phyloP scores from a whole-genome alignment of 169 alveolate genomes.

The Perkinsus chesapeaki region DNA sequence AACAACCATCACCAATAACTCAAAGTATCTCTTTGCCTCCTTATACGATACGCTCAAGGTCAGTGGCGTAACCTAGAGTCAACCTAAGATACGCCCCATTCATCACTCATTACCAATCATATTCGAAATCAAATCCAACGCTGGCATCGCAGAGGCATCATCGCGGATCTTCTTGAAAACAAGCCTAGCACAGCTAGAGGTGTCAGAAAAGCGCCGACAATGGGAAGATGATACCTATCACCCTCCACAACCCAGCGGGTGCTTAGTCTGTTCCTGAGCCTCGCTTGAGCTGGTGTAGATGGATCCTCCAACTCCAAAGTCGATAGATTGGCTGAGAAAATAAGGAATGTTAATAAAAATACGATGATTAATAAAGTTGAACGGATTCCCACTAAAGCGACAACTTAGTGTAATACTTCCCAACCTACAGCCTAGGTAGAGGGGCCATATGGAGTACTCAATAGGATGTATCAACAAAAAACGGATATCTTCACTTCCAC shows the following conservation, averaged over 20 bases:
- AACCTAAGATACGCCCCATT: background rate
- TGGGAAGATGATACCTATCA: background rate
- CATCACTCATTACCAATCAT: background rate
- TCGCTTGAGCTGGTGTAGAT: background rate
- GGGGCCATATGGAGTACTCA: too few species aligned
- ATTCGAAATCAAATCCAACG: background rate
- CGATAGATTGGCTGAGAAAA: background rate
- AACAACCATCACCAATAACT: background rate
- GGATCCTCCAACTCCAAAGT: background rate
- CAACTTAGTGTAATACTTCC: too few species aligned
- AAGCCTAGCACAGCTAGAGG: background rate
- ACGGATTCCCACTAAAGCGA: too few species aligned
- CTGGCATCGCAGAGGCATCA: background rate
- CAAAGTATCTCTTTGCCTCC: background rate
- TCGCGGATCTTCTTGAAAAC: background rate
- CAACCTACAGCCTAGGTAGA: too few species aligned
- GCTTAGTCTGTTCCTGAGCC: background rate
- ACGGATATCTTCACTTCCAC: background rate
- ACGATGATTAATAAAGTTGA: too few species aligned
- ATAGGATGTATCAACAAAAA: too few species aligned
- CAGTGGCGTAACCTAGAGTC: background rate
- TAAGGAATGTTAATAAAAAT: too few species aligned
- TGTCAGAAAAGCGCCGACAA: background rate
- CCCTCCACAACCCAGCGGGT: background rate
- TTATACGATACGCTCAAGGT: background rate